Evolutionary conservation across 1,284 basidiomycete species (phyloP).

Genomic region (Naganishia albida): DNA sequence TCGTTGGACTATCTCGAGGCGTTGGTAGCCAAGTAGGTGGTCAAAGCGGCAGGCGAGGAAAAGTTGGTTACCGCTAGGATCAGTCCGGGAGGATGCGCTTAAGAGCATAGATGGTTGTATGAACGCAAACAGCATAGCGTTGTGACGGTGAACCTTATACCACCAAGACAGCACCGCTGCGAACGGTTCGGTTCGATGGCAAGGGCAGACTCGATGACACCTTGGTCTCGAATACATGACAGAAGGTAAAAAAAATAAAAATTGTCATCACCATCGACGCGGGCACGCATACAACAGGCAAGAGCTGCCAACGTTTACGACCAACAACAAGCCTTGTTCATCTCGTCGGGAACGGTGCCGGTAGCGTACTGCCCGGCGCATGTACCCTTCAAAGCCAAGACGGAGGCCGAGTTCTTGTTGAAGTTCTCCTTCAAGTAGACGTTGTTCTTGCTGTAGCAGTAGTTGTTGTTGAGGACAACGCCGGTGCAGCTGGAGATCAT

Average conservation of each 20-base stretch:
- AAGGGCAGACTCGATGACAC: too few species aligned
- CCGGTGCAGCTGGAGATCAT: constrained; percentile 10
- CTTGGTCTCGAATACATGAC: too few species aligned
- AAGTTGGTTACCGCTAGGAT: too few species aligned
- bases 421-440: constrained; percentile 20
- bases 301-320: constrained; percentile 7
- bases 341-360: constrained; percentile 17
- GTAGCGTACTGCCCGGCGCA: constrained; percentile 21
- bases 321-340: constrained; percentile 27
- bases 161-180: too few species aligned
- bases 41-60: too few species aligned
- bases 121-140: neutral
- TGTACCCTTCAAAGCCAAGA: constrained; percentile 19
- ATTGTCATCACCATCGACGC: neutral
- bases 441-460: constrained; percentile 23
- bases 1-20: constrained; percentile 30
- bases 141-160: too few species aligned
- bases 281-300: neutral
- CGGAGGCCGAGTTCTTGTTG: constrained; percentile 23
- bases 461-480: constrained; percentile 26
- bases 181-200: neutral
- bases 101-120: neutral
- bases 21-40: constrained; percentile 25
- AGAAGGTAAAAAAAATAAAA: neutral
- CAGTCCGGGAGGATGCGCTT: too few species aligned